Conservation (phyloP, 768 basidiomycete genomes). For the Tylopilus balloui region DNA sequence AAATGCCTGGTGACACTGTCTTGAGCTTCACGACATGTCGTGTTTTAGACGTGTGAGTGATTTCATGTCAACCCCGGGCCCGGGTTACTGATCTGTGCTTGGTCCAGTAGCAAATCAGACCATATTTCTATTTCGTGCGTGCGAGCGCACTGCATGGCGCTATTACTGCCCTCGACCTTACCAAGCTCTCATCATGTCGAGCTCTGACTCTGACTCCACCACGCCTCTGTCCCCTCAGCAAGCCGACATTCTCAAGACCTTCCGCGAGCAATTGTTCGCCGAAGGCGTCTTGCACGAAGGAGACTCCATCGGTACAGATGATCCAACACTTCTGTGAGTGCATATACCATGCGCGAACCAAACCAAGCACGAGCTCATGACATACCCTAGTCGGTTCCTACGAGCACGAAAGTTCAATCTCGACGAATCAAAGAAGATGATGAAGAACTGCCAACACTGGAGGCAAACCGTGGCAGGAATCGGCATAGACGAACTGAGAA, state of each 20-base stretch:
- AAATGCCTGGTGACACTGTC: neutral
- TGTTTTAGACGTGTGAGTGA: neutral
- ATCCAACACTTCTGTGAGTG: slow-evolving; percentile 55
- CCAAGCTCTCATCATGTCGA: slow-evolving; percentile 11
- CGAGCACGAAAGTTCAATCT: slow-evolving; percentile 65
- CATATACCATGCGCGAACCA: neutral
- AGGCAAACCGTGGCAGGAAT: slow-evolving; percentile 56
- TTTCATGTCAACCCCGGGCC: neutral
- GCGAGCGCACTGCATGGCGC: neutral
- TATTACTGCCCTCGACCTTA: neutral
- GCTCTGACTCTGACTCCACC: neutral
- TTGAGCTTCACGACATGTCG: neutral
- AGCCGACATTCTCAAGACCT: slow-evolving; percentile 40
- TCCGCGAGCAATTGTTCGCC: slow-evolving; percentile 47
- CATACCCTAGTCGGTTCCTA: slow-evolving; percentile 58
- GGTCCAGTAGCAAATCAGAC: slow-evolving; percentile 1
- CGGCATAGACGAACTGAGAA: slow-evolving; percentile 63
- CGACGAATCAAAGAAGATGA: slow-evolving; percentile 57
- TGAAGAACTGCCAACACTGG: slow-evolving; percentile 65
- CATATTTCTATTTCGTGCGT: neutral
- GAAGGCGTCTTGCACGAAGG: slow-evolving; percentile 57
- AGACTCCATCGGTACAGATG: slow-evolving; percentile 58
- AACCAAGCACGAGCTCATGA: slow-evolving; percentile 5
- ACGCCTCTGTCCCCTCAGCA: slow-evolving; percentile 23
- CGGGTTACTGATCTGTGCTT: neutral